Percentiles rank a stretch among this genome's conserved stretches.
Evolutionary conservation across 2,329 filamentous ascomycete species (phyloP).

Genomic region (Ophiostoma ulmi): DNA sequence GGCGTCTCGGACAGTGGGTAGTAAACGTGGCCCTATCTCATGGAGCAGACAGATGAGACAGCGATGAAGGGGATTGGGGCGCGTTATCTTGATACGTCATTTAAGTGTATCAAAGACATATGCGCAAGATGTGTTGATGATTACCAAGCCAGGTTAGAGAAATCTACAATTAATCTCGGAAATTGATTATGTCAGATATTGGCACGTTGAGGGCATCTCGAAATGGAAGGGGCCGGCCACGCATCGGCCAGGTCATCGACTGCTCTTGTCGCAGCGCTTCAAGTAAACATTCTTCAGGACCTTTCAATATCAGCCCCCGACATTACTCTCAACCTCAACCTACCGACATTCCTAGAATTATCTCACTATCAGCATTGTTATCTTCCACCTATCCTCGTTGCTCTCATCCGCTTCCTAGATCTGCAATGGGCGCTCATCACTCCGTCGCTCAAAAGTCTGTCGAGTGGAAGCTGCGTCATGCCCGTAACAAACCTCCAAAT

Average conservation of each 20-base stretch:
- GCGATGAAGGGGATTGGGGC: neutral
- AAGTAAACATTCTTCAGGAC: neutral
- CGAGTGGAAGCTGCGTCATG: conserved; percentile 23
- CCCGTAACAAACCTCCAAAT: conserved; percentile 21
- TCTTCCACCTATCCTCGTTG: neutral
- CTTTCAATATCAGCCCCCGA: neutral
- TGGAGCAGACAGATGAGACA: neutral
- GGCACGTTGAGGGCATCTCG: neutral
- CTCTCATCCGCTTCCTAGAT: neutral
- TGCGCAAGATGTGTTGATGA: too few relatives aligned
- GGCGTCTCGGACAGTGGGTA: neutral
- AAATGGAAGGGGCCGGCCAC: neutral
- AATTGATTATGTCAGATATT: neutral
- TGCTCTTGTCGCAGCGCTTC: neutral
- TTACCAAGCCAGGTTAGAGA: too few relatives aligned
- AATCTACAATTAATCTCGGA: too few relatives aligned
- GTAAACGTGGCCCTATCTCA: neutral
- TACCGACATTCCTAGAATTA: neutral
- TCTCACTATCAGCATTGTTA: neutral
- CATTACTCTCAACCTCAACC: neutral
- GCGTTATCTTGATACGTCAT: neutral
- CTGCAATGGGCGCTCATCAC: neutral
- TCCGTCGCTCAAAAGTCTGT: conserved; percentile 25
- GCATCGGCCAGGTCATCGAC: neutral
- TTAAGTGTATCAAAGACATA: too few relatives aligned